Base-by-base conservation (phyloP, 768 basidiomycete genomes). In the Chalciporus sphaerocephalus region DNA sequence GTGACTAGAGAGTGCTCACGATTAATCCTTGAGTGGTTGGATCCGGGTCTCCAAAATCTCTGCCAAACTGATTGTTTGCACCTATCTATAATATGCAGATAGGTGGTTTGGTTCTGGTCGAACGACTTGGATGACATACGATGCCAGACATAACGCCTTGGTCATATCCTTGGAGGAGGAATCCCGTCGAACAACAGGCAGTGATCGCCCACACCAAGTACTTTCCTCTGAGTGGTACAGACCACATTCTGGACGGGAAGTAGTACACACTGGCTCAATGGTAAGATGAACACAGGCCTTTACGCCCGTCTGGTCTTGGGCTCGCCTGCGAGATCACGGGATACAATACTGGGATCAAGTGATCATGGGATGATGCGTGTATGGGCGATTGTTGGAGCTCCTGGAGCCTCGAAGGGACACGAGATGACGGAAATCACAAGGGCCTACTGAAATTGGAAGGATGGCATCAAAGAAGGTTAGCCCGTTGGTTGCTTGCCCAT, bases 121-220 rank as follows among this genome's bases (percentile, higher is more conserved):
- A 25, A n/a, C 15, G 27, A n/a, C 27, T n/a, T 28, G 20, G 15
- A 38, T 23, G 10, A 35, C 56, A 22, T 42, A 70, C 70, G 25
- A 71, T 68, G 8, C 70, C 69, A 23, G 69, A 70, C 70, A 71
- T 72, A 22, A 71, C 69, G 13, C 70, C 70, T 49, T 70, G 68
- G 52, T 70, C 69, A 47, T 71, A 70, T 1, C 42, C 53, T 5
- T 61, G 50, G 15, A 71, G 65, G 16, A 70, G 51, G 47, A 71
- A 69, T 2, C 69, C 70, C 48, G 68, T 69, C 43, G 68, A 71
- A 48, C 70, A 71, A 46, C 69, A 70, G 28, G 69, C 69, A 69
- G 69, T 68, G 24, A 70, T 70, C 3, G 68, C 69, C 67, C 68
- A 70, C 4, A 70, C 67, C 54, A 71, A 55, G 39, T 58, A 55